These are phyloP conservation scores for Cercospora zeina DNA, from an alignment of 2,329 filamentous ascomycete species.

Conservation along the genomic window DNA sequence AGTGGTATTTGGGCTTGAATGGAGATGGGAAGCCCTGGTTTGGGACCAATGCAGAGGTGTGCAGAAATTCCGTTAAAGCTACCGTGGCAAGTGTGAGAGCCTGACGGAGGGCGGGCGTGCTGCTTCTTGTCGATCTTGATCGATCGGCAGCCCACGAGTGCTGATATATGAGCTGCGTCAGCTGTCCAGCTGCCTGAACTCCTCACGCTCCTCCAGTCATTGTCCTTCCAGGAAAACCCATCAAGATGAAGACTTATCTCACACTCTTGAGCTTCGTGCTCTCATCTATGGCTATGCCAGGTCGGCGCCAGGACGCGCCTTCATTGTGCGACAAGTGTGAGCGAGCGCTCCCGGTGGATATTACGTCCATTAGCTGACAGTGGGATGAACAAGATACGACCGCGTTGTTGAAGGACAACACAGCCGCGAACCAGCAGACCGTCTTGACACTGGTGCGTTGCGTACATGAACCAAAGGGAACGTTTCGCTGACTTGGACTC, in stretches of 20 bases:
- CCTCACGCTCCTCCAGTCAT: not conserved
- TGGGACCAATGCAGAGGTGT: not conserved
- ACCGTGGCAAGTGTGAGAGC: not conserved
- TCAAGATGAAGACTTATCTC: conserved; percentile 1
- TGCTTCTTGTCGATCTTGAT: not conserved
- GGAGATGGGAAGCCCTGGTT: not conserved
- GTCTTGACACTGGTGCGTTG: conserved; percentile 50
- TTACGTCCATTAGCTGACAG: not conserved
- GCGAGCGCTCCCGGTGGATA: not conserved
- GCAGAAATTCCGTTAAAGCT: not conserved
- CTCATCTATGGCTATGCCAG: not conserved
- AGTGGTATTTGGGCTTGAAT: not conserved
- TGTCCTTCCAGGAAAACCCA: not conserved
- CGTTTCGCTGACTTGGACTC: not conserved
- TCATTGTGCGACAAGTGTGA: conserved; percentile 17
- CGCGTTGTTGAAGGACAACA: conserved; percentile 59
- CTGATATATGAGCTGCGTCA: not conserved
- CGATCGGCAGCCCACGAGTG: not conserved
- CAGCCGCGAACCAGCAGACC: conserved; percentile 57
- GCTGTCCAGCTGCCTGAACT: not conserved
- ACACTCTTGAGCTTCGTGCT: conserved; percentile 7
- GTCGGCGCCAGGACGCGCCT: not conserved
- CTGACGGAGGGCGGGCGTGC: not conserved
- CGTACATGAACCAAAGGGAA: not conserved
- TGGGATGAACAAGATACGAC: conserved; percentile 48